phyloP scores from a whole-genome alignment of 2,329 filamentous ascomycete species.

The Hypoxylon sp. region DNA sequence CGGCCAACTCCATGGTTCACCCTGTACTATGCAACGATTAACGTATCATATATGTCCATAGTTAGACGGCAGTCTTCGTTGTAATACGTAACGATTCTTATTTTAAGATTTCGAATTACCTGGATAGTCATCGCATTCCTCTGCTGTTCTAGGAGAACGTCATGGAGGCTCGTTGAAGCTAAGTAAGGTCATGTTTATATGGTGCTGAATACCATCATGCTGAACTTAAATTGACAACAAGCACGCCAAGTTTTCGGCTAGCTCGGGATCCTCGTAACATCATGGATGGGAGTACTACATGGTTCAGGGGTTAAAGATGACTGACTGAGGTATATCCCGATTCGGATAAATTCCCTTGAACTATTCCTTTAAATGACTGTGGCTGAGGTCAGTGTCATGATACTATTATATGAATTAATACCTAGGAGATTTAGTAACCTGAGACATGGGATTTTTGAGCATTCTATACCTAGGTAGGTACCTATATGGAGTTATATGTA shows the following conservation, averaged over 20 bases:
- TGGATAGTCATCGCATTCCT: not conserved
- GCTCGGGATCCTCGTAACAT: constrained; percentile 9
- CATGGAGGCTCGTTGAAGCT: constrained; percentile 7
- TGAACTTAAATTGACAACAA: constrained; percentile 25
- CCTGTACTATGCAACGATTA: not conserved
- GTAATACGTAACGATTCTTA: not conserved
- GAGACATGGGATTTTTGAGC: too few species aligned
- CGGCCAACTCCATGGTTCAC: not conserved
- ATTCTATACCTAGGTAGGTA: too few species aligned
- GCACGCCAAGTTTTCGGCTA: constrained; percentile 19
- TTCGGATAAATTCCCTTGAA: not conserved
- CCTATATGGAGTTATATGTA: too few species aligned
- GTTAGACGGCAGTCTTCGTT: not conserved
- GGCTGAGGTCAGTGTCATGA: too few species aligned
- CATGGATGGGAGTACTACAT: too few species aligned
- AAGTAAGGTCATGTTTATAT: not conserved
- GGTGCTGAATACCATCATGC: not conserved
- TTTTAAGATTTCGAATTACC: not conserved
- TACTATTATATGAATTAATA: too few species aligned
- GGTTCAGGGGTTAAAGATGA: not conserved
- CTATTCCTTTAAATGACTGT: too few species aligned
- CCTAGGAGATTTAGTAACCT: too few species aligned
- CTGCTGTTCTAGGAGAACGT: not conserved
- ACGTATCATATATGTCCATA: not conserved
- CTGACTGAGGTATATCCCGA: not conserved